Percentiles rank a stretch among this genome's conserved stretches.
phyloP scores from a whole-genome alignment of 2,329 filamentous ascomycete species.

The Cordyceps cicadae region DNA sequence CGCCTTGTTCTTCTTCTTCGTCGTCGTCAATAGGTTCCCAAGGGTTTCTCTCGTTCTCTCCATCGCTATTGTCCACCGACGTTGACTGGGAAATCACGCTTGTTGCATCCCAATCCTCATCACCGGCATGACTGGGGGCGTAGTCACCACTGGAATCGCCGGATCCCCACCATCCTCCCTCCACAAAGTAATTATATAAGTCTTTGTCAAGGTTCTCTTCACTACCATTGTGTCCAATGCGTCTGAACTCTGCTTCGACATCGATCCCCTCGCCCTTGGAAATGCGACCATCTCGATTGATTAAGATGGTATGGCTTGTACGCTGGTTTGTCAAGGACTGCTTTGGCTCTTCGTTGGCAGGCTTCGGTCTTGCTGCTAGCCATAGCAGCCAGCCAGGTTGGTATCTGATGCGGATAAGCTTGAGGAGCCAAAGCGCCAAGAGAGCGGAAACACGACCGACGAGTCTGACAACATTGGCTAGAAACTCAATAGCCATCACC shows the following conservation, averaged over 20 bases:
- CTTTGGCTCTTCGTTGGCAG: conserved; percentile 10
- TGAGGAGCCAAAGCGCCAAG: conserved; percentile 46
- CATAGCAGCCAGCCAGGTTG: conserved; percentile 46
- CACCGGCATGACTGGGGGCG: conserved; percentile 38
- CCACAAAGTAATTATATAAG: conserved; percentile 78
- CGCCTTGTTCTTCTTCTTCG: conserved; percentile 42
- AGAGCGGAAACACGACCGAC: conserved; percentile 26
- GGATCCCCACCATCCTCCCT: conserved; percentile 77
- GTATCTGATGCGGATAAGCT: conserved; percentile 34
- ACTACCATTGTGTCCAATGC: conserved; percentile 36
- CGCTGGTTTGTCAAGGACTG: conserved; percentile 11
- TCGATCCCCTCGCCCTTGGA: conserved; percentile 61
- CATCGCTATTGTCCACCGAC: conserved; percentile 16
- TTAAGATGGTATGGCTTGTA: not conserved
- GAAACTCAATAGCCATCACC: conserved; percentile 67
- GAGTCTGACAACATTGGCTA: conserved; percentile 58
- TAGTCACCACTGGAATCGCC: conserved; percentile 77
- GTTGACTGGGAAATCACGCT: conserved; percentile 62
- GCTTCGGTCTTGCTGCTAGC: conserved; percentile 37
- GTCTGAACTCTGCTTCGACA: conserved; percentile 70
- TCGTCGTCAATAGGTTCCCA: conserved; percentile 31
- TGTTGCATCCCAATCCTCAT: conserved; percentile 63
- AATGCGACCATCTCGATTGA: conserved; percentile 42
- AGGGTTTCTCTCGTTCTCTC: conserved; percentile 23
- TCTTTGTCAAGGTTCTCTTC: conserved; percentile 64